Evolutionary conservation across 306 rosid species (phyloP), one percentile per base, ranked within the genome.

Genomic region (Canavalia gladiata): DNA sequence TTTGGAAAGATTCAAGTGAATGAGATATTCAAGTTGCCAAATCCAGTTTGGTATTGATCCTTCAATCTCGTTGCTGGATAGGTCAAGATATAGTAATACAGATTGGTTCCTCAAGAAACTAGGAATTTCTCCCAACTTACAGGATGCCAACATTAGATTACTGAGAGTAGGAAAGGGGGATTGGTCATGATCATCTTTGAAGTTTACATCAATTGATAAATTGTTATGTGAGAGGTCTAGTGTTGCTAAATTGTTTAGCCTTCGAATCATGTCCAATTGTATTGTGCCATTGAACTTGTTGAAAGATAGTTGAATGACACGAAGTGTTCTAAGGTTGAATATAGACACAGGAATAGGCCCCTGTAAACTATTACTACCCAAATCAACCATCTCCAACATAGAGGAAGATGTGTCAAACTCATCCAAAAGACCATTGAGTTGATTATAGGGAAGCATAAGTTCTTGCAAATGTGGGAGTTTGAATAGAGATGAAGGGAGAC

Each of bases 201-300:
- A 41, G 2, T 41, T 28, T 29, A 39, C 49, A 35, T 68, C 49
- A 29, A 91, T 10, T 0, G 18, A 70, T 63, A 91, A 49, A 7
- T 72, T 55, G 68, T 90, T 91, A 42, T 45, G 74, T 5, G 90
- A 86, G 51, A 93, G 92, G 18, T 81, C 90, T 6, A 93, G 81
- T 4, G 3, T 10, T 0, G 68, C 7, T 13, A 89, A 86, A 62
- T 81, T 84, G 11, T 5, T n/a, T 0, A 89, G 31, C 13, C 51
- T 57, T 11, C 25, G 33, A 63, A 91, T 29, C 51, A 0, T 0
- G 8, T 71, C 47, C 1, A 91, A 67, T 0, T 51, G 7, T n/a
- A 87, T 2, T 0, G 75, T 67, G 55, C 94, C 97, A 0, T 13
- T 84, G 7, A 91, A 80, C 37, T 88, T 91, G 89, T 93, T 91